Conservation (phyloP, 352 stramenopile genomes). For the Halophytophthora polymorphica region DNA sequence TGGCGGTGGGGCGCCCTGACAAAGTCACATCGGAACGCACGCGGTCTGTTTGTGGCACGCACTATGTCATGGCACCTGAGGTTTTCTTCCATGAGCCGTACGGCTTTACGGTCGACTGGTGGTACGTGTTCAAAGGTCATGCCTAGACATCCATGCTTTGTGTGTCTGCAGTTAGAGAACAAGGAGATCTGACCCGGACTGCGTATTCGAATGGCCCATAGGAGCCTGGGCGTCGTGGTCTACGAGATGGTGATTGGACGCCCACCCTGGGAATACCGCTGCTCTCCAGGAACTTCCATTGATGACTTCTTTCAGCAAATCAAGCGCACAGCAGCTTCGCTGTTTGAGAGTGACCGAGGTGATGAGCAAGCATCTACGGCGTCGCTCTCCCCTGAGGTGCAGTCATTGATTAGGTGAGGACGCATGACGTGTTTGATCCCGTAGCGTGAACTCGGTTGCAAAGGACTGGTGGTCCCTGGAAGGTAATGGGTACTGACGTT, state of each 20-base stretch:
- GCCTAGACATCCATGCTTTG: too few species aligned
- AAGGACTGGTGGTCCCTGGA: too few species aligned
- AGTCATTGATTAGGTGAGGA: constrained; percentile 30
- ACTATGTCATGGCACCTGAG: constrained; percentile 77
- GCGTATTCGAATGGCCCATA: too few species aligned
- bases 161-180: too few species aligned
- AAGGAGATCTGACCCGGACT: too few species aligned
- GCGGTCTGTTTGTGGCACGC: constrained; percentile 60
- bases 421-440: neutral
- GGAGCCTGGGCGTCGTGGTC: constrained; percentile 69
- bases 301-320: constrained; percentile 38
- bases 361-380: neutral
- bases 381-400: constrained; percentile 14
- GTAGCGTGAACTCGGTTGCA: too few species aligned
- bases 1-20: neutral
- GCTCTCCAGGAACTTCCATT: constrained; percentile 14
- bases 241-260: constrained; percentile 67
- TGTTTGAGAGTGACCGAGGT: constrained; percentile 4
- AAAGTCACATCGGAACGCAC: constrained; percentile 10
- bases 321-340: constrained; percentile 3
- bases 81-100: constrained; percentile 42
- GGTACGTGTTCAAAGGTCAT: too few species aligned
- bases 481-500: too few species aligned
- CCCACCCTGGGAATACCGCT: constrained; percentile 73
- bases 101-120: constrained; percentile 59